A percentile compares a stretch with the other conserved stretches of the same genome.
Evolutionary conservation across 1,139 yeast species (phyloP).

Genomic region (Pichia sp.): DNA sequence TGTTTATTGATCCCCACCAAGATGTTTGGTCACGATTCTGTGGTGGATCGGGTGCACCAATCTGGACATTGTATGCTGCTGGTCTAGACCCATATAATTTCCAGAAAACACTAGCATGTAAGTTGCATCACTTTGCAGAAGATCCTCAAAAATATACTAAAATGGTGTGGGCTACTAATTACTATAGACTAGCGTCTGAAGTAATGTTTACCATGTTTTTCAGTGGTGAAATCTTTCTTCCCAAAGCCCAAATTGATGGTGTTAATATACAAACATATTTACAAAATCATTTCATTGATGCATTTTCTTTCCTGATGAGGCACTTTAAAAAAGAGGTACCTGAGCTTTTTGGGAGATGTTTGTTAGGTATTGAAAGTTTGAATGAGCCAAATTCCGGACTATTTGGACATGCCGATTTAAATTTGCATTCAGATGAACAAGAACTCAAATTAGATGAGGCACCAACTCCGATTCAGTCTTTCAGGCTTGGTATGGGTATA

Average conservation of each 20-base stretch:
- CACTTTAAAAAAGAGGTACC: constrained; percentile 44
- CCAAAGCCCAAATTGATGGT: constrained; percentile 68
- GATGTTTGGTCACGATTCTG: constrained; percentile 88
- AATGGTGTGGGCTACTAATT: constrained; percentile 94
- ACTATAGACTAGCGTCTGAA: constrained; percentile 64
- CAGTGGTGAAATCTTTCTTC: constrained; percentile 60
- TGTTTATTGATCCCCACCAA: constrained; percentile 84
- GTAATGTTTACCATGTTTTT: constrained; percentile 85
- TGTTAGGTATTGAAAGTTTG: constrained; percentile 74
- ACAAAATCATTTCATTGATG: constrained; percentile 53
- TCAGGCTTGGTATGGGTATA: constrained; percentile 66
- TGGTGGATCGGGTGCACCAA: constrained; percentile 96
- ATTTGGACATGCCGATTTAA: constrained; percentile 46
- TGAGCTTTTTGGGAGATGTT: constrained; percentile 41
- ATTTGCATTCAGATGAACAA: constrained; percentile 42
- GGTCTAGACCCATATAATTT: constrained; percentile 77
- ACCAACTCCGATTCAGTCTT: constrained; percentile 56
- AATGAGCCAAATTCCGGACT: constrained; percentile 80
- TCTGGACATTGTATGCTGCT: constrained; percentile 95
- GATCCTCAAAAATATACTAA: constrained; percentile 53
- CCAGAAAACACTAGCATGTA: constrained; percentile 61
- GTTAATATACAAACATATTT: constrained; percentile 71
- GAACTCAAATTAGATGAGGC: constrained; percentile 59
- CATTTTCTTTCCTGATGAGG: constrained; percentile 49
- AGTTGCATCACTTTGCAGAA: constrained; percentile 51